Evolutionary conservation across 225 moss, liverwort and hornwort species (phyloP).

Genomic region (Polytrichum formosum): DNA sequence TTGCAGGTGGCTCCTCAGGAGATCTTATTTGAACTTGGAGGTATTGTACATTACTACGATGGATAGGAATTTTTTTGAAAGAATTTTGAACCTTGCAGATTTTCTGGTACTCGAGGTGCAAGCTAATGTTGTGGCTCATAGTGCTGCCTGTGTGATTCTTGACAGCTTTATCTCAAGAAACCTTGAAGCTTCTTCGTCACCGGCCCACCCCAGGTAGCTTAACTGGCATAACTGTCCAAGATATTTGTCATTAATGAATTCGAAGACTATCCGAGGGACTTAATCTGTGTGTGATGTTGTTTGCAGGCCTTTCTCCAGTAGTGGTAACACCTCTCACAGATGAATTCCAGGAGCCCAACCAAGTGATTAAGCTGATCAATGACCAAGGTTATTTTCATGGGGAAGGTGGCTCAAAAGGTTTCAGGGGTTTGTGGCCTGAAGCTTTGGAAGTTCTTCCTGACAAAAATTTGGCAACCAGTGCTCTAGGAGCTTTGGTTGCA

Average conservation of each 20-base stretch:
- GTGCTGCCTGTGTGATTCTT: constrained; percentile 3
- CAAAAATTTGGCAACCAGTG: constrained; percentile 61
- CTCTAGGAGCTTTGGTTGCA: constrained; percentile 77
- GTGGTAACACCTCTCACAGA: constrained; percentile 62
- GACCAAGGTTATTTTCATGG: constrained; percentile 55
- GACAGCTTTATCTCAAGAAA: constrained; percentile 46
- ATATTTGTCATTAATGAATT: background rate
- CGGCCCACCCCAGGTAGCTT: constrained; percentile 40
- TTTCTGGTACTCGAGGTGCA: too few species aligned
- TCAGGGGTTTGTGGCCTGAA: constrained; percentile 45
- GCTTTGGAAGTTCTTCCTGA: constrained; percentile 47
- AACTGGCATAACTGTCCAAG: background rate
- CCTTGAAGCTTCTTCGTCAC: constrained; percentile 45
- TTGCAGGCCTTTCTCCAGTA: constrained; percentile 64
- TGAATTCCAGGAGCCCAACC: constrained; percentile 68
- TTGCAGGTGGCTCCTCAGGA: constrained; percentile 91
- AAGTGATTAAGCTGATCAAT: constrained; percentile 53
- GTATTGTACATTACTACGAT: constrained; percentile 23
- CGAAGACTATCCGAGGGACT: too few species aligned
- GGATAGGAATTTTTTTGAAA: too few species aligned
- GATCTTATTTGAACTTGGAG: constrained; percentile 75
- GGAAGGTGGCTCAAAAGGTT: constrained; percentile 26
- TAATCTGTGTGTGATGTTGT: background rate
- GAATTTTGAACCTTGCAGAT: too few species aligned
- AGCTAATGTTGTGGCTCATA: too few species aligned